Evolutionary conservation across 495 filamentous ascomycete species (phyloP), one percentile per base, ranked within the genome.

Genomic region (Aspergillus ellipticus): DNA sequence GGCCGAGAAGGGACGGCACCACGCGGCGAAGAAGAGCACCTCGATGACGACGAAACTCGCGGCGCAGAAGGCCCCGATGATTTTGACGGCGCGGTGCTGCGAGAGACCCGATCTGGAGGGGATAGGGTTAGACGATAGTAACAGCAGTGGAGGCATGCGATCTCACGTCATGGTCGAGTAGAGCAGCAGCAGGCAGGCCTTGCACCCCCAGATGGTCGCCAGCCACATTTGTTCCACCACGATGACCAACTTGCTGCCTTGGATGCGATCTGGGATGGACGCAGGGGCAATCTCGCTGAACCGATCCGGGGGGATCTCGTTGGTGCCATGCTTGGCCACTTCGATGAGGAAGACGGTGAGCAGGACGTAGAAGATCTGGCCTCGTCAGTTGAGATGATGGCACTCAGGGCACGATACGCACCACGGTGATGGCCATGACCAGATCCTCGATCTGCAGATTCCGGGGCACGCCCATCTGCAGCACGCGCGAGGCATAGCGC

Each of bases 401-500:
- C 10, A 8, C 3, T n/a, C 16, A 3, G 10, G 10, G 20, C 16
- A 17, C 17, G 11, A 39, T 35, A 62, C 74, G 39, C 66, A 80
- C 76, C 42, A 78, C 61, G 9, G 74, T 76, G 31, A 79, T 52
- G 0, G 79, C 19, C 74, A 85, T 84, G 16, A 83, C 42, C 49
- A 69, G 80, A 60, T 86, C 83, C 50, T 85, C 83, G 3, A 72
- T 24, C 58, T 84, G 76, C 35, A 84, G 66, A 10, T 70, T 66
- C 20, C 65, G 74, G 39, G 73, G 61, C 0, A 71, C 66, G 7
- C 79, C 75, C 13, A 81, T 62, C 37, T 77, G 72, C 13, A 83
- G 45, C 22, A 56, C 53, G 45, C 74, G 69, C 17, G 71, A 76
- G 29, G 42, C 42, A 45, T 51, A 58, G 29, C 59, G 55, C 20